Evolutionary conservation across 768 basidiomycete species (phyloP).

Genomic region (Cubamyces sp.): DNA sequence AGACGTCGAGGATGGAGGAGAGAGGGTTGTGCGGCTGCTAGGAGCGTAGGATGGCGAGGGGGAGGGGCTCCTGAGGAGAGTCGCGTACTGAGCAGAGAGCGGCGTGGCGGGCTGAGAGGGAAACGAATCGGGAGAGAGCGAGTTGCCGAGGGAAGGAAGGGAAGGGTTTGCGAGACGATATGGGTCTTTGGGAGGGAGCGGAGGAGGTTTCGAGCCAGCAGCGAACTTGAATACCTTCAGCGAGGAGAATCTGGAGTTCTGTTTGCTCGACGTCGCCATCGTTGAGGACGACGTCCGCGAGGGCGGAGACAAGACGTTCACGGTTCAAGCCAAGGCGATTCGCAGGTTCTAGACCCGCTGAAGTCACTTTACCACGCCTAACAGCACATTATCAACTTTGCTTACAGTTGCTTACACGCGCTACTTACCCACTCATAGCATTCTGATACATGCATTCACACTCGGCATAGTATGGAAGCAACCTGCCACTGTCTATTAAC

Average conservation of each 20-base stretch:
- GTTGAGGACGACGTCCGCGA: constrained; percentile 23
- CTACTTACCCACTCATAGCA: too few relatives aligned
- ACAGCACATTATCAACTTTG: not conserved
- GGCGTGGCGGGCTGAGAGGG: constrained; percentile 32
- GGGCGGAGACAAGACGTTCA: constrained; percentile 20
- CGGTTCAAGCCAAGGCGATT: constrained; percentile 13
- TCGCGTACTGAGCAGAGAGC: constrained; percentile 36
- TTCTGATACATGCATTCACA: too few relatives aligned
- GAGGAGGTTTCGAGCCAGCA: constrained; percentile 47
- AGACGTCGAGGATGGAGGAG: constrained; percentile 28
- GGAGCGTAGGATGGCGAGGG: constrained; percentile 33
- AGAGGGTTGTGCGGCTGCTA: constrained; percentile 24
- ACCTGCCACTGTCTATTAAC: too few relatives aligned
- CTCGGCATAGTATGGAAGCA: too few relatives aligned
- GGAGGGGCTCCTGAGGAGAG: constrained; percentile 34
- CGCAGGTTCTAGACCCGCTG: constrained; percentile 5
- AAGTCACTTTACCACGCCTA: not conserved
- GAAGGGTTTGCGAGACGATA: constrained; percentile 47
- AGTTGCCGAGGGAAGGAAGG: constrained; percentile 47
- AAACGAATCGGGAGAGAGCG: constrained; percentile 49
- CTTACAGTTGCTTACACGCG: not conserved
- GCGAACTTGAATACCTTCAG: constrained; percentile 48
- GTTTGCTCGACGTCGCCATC: constrained; percentile 33
- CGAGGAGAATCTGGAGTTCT: constrained; percentile 45
- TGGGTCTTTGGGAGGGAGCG: constrained; percentile 67